Percentiles rank a stretch among this genome's conserved stretches.
These are phyloP conservation scores for Sporothrix pallida DNA, from an alignment of 2,329 filamentous ascomycete species.

Conservation along the genomic window DNA sequence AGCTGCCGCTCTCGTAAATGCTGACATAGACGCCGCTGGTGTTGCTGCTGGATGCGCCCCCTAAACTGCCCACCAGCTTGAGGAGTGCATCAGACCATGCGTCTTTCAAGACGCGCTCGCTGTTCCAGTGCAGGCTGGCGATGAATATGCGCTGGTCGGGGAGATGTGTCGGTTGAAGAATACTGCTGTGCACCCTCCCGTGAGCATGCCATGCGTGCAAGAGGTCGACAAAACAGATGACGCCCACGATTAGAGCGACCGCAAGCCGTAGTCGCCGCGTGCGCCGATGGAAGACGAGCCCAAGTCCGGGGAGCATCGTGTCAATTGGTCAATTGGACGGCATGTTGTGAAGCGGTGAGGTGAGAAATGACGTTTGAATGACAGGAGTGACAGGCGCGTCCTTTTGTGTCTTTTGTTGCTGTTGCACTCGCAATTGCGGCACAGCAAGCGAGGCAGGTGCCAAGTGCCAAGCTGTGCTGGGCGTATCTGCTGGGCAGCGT, in stretches of 20 bases:
- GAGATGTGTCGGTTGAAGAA: neutral
- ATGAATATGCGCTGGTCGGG: neutral
- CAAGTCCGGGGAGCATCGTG: constrained; percentile 1
- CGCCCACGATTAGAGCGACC: neutral
- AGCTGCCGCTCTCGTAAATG: constrained; percentile 24
- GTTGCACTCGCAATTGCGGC: too few species aligned
- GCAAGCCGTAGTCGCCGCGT: constrained; percentile 10
- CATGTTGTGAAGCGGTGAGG: neutral
- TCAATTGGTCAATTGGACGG: neutral
- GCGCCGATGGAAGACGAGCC: neutral
- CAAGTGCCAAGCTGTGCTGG: too few species aligned
- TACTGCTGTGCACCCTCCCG: neutral
- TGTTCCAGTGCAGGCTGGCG: constrained; percentile 21
- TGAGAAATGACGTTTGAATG: too few species aligned
- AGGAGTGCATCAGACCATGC: neutral
- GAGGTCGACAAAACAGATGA: neutral
- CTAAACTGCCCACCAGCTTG: neutral
- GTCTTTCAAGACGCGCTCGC: neutral
- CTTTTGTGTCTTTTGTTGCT: too few species aligned
- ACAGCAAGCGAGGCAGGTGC: too few species aligned
- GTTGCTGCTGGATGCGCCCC: neutral
- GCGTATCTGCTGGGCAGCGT: too few species aligned
- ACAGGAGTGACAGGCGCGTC: too few species aligned
- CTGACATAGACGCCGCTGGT: neutral
- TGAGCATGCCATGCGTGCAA: neutral